phyloP scores from a whole-genome alignment of 2,329 filamentous ascomycete genomes.

The Ophiostoma sp. region DNA sequence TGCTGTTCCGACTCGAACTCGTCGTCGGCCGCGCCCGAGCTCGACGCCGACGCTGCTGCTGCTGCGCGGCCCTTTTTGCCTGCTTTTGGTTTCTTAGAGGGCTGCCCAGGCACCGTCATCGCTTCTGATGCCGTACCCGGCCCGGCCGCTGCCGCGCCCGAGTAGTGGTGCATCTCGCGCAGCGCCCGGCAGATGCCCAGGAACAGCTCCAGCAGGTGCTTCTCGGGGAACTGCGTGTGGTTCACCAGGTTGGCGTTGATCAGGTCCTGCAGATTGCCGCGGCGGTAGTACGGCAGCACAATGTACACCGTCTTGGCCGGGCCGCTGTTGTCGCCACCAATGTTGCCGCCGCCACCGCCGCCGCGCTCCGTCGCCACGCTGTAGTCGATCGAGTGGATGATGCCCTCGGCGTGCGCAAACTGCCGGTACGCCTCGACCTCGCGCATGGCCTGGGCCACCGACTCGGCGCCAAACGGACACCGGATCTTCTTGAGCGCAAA shows the following conservation, averaged over 20 bases:
- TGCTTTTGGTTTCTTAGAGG: neutral
- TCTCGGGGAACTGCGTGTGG: constrained; percentile 83
- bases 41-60: constrained; percentile 17
- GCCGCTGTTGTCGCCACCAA: constrained; percentile 47
- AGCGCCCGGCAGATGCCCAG: constrained; percentile 85
- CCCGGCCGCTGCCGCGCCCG: constrained; percentile 38
- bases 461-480: constrained; percentile 96
- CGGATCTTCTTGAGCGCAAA: constrained; percentile 98
- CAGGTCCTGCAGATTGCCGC: constrained; percentile 93
- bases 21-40: constrained; percentile 55
- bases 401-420: constrained; percentile 75
- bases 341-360: constrained; percentile 42
- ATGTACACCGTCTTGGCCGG: constrained; percentile 93
- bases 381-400: constrained; percentile 83
- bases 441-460: constrained; percentile 87
- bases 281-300: constrained; percentile 86
- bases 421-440: constrained; percentile 96
- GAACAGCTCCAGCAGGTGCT: constrained; percentile 81
- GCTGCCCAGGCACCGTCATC: constrained; percentile 45
- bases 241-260: constrained; percentile 99
- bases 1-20: constrained; percentile 62
- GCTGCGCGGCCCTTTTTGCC: constrained; percentile 30
- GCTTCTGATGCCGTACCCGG: constrained; percentile 35
- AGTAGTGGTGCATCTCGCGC: constrained; percentile 86
- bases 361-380: constrained; percentile 69